Percentiles rank a stretch among this genome's conserved stretches.
Evolutionary conservation across 148 eudicot genomes (phyloP).

Genomic region (Amaranthus palmeri): DNA sequence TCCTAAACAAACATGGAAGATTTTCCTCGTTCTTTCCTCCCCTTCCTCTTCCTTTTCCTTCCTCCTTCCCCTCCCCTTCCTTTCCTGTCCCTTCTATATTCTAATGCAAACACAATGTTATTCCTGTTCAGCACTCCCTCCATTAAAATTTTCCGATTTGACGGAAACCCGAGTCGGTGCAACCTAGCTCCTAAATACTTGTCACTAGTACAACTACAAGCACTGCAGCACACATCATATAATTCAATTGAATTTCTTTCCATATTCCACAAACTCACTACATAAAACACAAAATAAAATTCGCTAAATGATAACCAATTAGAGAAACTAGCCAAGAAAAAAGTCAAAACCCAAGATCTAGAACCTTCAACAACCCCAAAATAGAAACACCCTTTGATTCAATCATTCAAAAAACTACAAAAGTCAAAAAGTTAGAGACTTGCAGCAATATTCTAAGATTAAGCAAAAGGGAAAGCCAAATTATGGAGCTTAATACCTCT

Average conservation of each 20-base stretch:
- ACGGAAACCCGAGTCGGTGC: too few relatives aligned
- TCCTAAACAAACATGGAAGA: too few relatives aligned
- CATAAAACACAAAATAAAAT: too few relatives aligned
- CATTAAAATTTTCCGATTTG: too few relatives aligned
- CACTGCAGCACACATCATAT: neutral
- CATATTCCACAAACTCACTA: too few relatives aligned
- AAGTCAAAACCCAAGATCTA: neutral
- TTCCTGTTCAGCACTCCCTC: too few relatives aligned
- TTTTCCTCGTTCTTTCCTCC: too few relatives aligned
- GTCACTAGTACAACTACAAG: neutral
- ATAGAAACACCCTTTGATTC: neutral
- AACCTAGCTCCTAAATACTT: neutral
- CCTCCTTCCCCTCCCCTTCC: too few relatives aligned
- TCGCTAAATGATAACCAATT: too few relatives aligned
- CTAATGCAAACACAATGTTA: neutral
- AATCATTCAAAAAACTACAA: neutral
- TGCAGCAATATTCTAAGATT: neutral
- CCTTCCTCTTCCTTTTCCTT: too few relatives aligned
- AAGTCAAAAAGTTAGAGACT: neutral
- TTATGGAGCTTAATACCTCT: neutral
- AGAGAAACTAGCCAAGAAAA: neutral
- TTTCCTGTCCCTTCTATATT: too few relatives aligned
- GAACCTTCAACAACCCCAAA: neutral
- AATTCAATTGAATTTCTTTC: neutral
- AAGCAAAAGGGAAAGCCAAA: neutral